Evolutionary conservation across 2,329 filamentous ascomycete species (phyloP).

Genomic region (Pseudogymnoascus sp.): DNA sequence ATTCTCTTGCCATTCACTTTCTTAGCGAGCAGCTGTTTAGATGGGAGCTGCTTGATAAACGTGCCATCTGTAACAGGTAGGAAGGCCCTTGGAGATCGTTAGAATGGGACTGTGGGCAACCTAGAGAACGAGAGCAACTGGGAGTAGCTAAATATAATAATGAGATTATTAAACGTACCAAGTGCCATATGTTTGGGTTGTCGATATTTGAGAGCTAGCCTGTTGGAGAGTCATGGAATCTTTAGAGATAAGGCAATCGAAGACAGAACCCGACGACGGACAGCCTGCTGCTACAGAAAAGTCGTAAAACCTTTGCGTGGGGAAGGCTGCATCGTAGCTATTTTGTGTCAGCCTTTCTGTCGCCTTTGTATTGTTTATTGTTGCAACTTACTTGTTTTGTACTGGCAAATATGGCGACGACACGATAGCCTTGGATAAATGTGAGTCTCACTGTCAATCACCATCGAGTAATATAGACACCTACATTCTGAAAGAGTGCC

Average conservation of each 20-base stretch:
- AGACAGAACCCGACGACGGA: constrained; percentile 6
- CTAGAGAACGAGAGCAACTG: background rate
- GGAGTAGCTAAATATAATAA: background rate
- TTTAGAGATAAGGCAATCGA: constrained; percentile 20
- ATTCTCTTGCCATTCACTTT: constrained; percentile 25
- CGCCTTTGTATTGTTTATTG: background rate
- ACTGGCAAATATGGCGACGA: background rate
- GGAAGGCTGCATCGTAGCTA: constrained; percentile 39
- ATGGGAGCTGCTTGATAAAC: constrained; percentile 25
- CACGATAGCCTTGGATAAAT: background rate
- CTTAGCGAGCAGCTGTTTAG: constrained; percentile 23
- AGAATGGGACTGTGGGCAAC: background rate
- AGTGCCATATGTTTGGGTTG: constrained; percentile 7
- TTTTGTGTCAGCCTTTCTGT: constrained; percentile 39
- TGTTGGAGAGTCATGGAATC: constrained; percentile 24
- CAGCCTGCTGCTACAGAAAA: constrained; percentile 35
- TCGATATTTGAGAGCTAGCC: constrained; percentile 15
- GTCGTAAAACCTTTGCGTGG: constrained; percentile 34
- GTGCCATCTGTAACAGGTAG: constrained; percentile 30
- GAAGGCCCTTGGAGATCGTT: constrained; percentile 22
- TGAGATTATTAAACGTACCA: background rate
- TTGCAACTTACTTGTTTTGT: background rate
- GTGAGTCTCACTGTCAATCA: background rate
- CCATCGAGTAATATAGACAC: constrained; percentile 21
- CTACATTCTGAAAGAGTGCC: constrained; percentile 13